A percentile compares a stretch with the other conserved stretches of the same genome.
Conservation (phyloP, 2,329 filamentous ascomycete species). For the Pseudocercospora fuligena region DNA sequence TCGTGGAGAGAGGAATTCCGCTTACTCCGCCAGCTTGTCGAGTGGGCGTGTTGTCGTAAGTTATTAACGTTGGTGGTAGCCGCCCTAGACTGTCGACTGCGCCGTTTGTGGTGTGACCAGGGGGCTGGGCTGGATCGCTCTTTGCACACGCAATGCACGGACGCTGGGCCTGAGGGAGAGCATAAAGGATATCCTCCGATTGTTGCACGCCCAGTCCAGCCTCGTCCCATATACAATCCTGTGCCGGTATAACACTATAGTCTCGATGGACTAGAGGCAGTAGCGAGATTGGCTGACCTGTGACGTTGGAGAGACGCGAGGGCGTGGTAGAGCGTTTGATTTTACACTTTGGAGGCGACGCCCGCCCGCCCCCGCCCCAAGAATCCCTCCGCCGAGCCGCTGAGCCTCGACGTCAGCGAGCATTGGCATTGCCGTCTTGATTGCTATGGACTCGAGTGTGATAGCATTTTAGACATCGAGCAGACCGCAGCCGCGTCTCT, state of each 20-base stretch:
- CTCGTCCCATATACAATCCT: neutral
- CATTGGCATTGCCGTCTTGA: neutral
- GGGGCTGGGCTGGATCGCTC: constrained; percentile 1
- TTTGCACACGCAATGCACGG: neutral
- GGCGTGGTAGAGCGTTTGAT: neutral
- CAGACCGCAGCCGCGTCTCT: too few species aligned
- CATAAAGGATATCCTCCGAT: neutral
- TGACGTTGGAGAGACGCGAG: neutral
- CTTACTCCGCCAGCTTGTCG: constrained; percentile 27
- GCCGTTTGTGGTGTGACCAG: neutral
- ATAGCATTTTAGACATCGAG: too few species aligned
- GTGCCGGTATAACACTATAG: neutral
- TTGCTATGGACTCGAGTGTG: too few species aligned
- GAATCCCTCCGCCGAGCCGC: neutral
- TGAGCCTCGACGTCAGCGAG: constrained; percentile 3
- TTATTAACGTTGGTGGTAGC: constrained; percentile 1
- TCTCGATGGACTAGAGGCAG: neutral
- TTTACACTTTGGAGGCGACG: neutral
- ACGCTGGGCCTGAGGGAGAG: neutral
- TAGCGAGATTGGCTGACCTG: neutral
- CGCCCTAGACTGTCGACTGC: constrained; percentile 1
- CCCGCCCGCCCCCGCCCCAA: neutral
- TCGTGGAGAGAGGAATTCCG: neutral
- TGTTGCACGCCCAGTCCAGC: constrained; percentile 8
- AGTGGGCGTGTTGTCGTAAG: neutral